Conservation (phyloP, 2,329 filamentous ascomycete genomes). For the Didymella pinodella region DNA sequence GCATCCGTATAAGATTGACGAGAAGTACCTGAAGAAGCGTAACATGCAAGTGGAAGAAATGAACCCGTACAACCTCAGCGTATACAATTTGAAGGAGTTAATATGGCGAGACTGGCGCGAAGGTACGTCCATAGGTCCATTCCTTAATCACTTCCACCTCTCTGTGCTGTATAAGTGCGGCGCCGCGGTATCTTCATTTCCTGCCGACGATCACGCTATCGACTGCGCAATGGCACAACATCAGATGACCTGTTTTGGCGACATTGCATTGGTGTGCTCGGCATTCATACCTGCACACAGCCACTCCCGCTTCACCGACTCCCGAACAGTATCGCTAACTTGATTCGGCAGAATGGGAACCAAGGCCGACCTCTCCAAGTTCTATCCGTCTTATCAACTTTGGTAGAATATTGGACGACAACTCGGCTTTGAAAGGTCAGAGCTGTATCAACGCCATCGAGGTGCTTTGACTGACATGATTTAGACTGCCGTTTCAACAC, state of each 20-base stretch:
- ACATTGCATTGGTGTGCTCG: slow-evolving; percentile 11
- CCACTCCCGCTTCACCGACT: slow-evolving; percentile 15
- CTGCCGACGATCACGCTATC: not conserved
- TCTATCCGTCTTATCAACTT: slow-evolving; percentile 92
- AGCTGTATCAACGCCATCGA: not conserved
- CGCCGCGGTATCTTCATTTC: not conserved
- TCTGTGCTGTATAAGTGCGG: not conserved
- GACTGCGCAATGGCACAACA: slow-evolving; percentile 5
- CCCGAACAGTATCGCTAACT: slow-evolving; percentile 31
- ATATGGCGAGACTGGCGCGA: slow-evolving; percentile 92
- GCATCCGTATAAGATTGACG: slow-evolving; percentile 90
- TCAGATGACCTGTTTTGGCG: slow-evolving; percentile 12
- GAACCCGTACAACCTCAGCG: slow-evolving; percentile 88
- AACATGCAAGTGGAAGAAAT: slow-evolving; percentile 77
- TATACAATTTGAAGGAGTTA: slow-evolving; percentile 92
- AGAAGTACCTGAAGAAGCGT: slow-evolving; percentile 82
- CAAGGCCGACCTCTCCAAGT: slow-evolving; percentile 82
- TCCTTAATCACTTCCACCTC: not conserved
- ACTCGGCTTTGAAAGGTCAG: slow-evolving; percentile 79
- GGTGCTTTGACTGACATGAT: not conserved
- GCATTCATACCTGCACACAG: slow-evolving; percentile 18
- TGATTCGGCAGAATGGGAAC: slow-evolving; percentile 74
- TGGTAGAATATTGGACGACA: slow-evolving; percentile 89
- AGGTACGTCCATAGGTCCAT: slow-evolving; percentile 55
- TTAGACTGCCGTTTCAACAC: slow-evolving; percentile 80